phyloP scores from a whole-genome alignment of 1,284 basidiomycete species.

The Heterobasidion annosum region DNA sequence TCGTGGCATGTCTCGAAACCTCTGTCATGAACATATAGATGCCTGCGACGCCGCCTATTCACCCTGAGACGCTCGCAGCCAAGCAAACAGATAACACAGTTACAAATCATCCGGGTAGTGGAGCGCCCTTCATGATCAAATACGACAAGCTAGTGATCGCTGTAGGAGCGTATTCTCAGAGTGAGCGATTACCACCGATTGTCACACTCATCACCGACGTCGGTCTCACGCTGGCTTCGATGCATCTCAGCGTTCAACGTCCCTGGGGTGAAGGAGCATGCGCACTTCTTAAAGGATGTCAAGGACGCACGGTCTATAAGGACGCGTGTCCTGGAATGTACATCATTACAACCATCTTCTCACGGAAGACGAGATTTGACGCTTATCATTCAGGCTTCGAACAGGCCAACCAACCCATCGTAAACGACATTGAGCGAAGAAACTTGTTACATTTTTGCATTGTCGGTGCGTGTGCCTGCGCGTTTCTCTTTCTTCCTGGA shows the following conservation, averaged over 20 bases:
- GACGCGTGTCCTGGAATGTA: conserved; percentile 65
- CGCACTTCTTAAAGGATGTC: conserved; percentile 78
- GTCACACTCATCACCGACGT: background rate
- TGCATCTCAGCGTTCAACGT: conserved; percentile 44
- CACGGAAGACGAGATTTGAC: background rate
- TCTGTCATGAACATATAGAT: conserved; percentile 24
- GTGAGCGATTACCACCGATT: conserved; percentile 28
- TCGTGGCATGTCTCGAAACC: background rate
- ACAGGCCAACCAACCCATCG: conserved; percentile 64
- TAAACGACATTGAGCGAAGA: conserved; percentile 56
- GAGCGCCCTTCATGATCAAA: conserved; percentile 34
- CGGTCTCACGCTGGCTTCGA: background rate
- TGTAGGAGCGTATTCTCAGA: conserved; percentile 81
- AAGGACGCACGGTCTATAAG: conserved; percentile 78
- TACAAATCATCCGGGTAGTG: background rate
- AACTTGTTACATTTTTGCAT: conserved; percentile 74
- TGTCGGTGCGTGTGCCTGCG: conserved; percentile 45
- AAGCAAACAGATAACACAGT: background rate
- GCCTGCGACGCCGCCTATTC: conserved; percentile 42
- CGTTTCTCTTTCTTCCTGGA: background rate
- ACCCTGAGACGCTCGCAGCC: conserved; percentile 15
- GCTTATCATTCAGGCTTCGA: conserved; percentile 49
- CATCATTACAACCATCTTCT: background rate
- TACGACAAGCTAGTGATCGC: conserved; percentile 83
- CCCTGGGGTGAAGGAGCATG: conserved; percentile 68